These are phyloP conservation scores for Iris pallida DNA, from an alignment of 116 monocot genomes.

Conservation along the genomic window DNA sequence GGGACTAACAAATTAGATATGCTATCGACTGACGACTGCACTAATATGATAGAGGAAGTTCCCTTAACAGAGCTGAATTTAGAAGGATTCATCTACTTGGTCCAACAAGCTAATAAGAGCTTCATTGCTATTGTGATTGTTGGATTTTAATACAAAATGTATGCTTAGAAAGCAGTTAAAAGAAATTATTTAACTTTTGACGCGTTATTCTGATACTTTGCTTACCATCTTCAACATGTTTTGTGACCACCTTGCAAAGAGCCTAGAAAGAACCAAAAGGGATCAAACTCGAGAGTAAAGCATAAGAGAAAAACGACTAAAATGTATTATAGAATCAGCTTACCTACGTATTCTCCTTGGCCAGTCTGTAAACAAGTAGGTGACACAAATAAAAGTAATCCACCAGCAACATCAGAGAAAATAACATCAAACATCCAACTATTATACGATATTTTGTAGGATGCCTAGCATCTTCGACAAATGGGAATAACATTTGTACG, in stretches of 20 bases:
- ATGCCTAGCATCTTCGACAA: slow-evolving; percentile 97
- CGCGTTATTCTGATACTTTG: slow-evolving; percentile 96
- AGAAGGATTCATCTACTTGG: no score
- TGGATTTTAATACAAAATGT: no score
- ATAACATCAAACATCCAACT: slow-evolving; percentile 99
- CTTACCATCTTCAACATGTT: slow-evolving; percentile 90
- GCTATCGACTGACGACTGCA: no score
- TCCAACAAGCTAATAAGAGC: no score
- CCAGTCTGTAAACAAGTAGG: slow-evolving; percentile 41
- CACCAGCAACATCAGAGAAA: slow-evolving; percentile 53
- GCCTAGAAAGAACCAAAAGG: slow-evolving; percentile 40
- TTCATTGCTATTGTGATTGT: no score
- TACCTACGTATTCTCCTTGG: slow-evolving; percentile 89
- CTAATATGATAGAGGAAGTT: no score
- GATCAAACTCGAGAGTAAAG: not conserved
- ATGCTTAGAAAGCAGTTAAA: not conserved
- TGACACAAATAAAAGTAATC: slow-evolving; percentile 1
- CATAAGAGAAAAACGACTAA: not conserved
- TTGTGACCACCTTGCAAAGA: slow-evolving; percentile 73
- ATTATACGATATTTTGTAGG: slow-evolving; percentile 91
- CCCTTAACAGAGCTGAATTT: no score
- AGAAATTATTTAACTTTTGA: slow-evolving; percentile 57
- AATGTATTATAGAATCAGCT: slow-evolving; percentile 10
- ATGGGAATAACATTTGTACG: slow-evolving; percentile 90
- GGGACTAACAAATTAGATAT: no score